Conservation (phyloP, 108 stramenopile genomes). For the Craspedostauros australis region DNA sequence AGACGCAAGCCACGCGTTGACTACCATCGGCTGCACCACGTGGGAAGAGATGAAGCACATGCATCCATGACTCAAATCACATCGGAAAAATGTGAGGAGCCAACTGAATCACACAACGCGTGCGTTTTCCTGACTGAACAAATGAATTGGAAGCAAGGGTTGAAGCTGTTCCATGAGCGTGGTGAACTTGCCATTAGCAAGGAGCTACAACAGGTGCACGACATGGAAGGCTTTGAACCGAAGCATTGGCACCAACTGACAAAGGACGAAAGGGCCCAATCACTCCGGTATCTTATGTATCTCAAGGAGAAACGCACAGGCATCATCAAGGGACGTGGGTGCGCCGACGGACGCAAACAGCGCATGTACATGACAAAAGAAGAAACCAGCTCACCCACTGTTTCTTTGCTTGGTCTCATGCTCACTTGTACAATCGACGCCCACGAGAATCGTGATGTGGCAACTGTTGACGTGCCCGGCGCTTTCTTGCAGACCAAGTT, state of each 20-base stretch:
- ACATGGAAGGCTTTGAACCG: constrained; percentile 22
- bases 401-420: constrained; percentile 15
- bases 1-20: too few relatives aligned
- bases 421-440: constrained; percentile 37
- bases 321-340: constrained; percentile 33
- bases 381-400: constrained; percentile 26
- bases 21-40: too few relatives aligned
- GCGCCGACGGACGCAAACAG: constrained; percentile 34
- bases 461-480: constrained; percentile 28
- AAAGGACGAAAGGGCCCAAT: constrained; percentile 12
- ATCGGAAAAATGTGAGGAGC: too few relatives aligned
- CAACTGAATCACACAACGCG: too few relatives aligned
- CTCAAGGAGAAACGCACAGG: constrained; percentile 35
- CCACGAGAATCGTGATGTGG: constrained; percentile 27
- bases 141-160: constrained; percentile 5
- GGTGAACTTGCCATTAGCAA: constrained; percentile 20
- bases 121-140: too few relatives aligned
- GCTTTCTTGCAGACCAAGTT: constrained; percentile 37
- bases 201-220: constrained; percentile 36
- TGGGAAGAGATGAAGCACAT: too few relatives aligned
- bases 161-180: constrained; percentile 28
- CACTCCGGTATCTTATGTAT: constrained; percentile 38
- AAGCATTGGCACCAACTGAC: constrained; percentile 11
- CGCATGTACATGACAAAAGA: constrained; percentile 18
- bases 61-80: too few relatives aligned